Base-by-base conservation (phyloP, 805 yeast genomes). In the Citeromyces matritensis region DNA sequence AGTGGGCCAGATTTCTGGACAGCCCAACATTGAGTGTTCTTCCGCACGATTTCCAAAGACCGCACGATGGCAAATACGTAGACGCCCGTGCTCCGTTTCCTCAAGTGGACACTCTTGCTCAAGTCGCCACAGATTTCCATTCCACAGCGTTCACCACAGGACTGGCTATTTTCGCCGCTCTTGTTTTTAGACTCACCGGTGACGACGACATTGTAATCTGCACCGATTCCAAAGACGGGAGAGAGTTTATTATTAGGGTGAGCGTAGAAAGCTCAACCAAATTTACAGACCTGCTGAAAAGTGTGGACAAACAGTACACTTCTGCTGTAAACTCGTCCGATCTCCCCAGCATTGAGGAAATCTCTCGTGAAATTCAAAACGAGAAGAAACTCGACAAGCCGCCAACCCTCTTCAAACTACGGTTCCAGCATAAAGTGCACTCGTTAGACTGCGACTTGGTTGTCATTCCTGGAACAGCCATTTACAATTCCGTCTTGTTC, bases 121-220 rank as follows among this genome's bases (percentile, higher is more conserved):
- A 45, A 7, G 39, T 40, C 29, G 37, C 39, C 2, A 26, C 17
- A 4, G 23, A 25, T 6, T 46, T 5, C 49, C 55, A 5, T 57
- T 25, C 25, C 33, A 33, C 41, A 13, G 43, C 48, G 5, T 81
- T 77, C 49, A 46, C 59, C 7, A 52, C 68, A 10, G 73, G 75
- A 1, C 59, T 83, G 38, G 59, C 94, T 11, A 69, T 69, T 1
- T 81, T 75, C 55, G 70, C 78, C 15, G 71, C 78, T 1, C 62
- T 88, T 35, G 63, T 83, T 25, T 77, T 69, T 53, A 65, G 97
- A 47, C 59, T 83, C 30, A 79, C 95, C 2, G 97, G 96, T 15
- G 97, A 88, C 49, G 96, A 88, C 41, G 96, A 88, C 44, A 75
- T 91, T 31, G 75, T 79, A n/a, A 57, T 88, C 37, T 85, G 86